A percentile compares a stretch with the other conserved stretches of the same genome.
These are phyloP conservation scores for Diaporthe sp. DNA, from an alignment of 2,329 filamentous ascomycete genomes.

Conservation along the genomic window DNA sequence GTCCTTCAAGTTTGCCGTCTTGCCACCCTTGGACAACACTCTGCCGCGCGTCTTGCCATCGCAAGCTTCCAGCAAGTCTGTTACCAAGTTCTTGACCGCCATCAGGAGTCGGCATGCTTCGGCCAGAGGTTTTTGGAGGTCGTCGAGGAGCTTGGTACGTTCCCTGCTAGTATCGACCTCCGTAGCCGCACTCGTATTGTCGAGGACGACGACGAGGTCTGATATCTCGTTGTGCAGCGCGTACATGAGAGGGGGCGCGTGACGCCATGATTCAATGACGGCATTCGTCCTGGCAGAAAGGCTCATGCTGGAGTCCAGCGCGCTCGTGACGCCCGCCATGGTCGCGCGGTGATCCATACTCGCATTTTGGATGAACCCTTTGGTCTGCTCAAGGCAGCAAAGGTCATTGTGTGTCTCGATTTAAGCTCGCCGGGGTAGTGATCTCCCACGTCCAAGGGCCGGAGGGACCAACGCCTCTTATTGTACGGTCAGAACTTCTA, in stretches of 20 bases:
- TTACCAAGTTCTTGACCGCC: background rate
- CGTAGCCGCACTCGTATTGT: background rate
- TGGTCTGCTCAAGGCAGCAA: background rate
- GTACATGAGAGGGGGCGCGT: conserved; percentile 1
- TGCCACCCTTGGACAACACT: background rate
- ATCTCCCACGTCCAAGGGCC: background rate
- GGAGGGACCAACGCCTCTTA: background rate
- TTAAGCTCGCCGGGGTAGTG: too few relatives aligned
- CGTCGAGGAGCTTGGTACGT: background rate
- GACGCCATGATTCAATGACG: background rate
- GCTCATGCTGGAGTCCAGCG: background rate
- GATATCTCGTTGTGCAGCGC: conserved; percentile 3
- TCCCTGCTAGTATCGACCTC: background rate
- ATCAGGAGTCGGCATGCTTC: background rate
- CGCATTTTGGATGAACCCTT: background rate
- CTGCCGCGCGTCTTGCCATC: background rate
- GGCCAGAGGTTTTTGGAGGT: background rate
- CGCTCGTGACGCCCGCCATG: background rate
- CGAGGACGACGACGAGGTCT: background rate
- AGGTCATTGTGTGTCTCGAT: background rate
- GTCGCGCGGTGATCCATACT: background rate
- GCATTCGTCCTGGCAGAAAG: background rate
- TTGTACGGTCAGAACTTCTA: background rate
- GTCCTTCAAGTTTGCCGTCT: background rate
- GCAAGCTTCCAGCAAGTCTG: background rate